Evolutionary conservation across 163 green algal genomes (phyloP), one percentile per base, ranked within the genome.

Genomic region (Scenedesmus sp.): DNA sequence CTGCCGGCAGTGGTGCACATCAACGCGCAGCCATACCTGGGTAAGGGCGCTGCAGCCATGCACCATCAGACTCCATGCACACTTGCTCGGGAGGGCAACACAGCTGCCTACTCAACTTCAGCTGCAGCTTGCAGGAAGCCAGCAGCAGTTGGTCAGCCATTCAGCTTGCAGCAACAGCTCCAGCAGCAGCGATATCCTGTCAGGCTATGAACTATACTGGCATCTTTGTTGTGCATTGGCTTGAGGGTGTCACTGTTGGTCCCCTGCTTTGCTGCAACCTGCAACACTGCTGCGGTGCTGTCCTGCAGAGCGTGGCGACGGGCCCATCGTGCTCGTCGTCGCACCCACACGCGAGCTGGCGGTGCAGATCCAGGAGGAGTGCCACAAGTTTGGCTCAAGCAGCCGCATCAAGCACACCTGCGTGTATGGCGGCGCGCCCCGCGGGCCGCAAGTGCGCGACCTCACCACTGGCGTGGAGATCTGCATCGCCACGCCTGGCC

Each of bases 1-100:
- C 95, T 99, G 61, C 98, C 98, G n/a, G 97, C 97, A 13, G 94
- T 99, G 10, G 96, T 99, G 70, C 98, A 99, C 95, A 98, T 99
- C 93, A 99, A 98, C 91, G 97, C 97, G 3, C 97, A 98, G 94
- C 87, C 87, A 18, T 91, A 87, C 42, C 78, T 91, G 33, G 87
- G 87, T 91, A 44, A 79, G 86, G n/a, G 72, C 2, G 72, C 35
- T 49, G 37, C 35, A 81, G 72, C 37, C 26, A 0, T 44, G 72
- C 16, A 49, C 7, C 30, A 3, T n/a, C n/a, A n/a, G n/a, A n/a
- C n/a, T n/a, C n/a, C n/a, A n/a, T n/a, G n/a, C n/a, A n/a, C n/a
- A n/a, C n/a, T n/a, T n/a, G n/a, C n/a, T n/a, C n/a, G n/a, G n/a
- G n/a, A n/a, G n/a, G n/a, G n/a, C n/a, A n/a, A n/a, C n/a, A n/a